phyloP scores from a whole-genome alignment of 495 filamentous ascomycete species.

The Cercophora newfieldiana region DNA sequence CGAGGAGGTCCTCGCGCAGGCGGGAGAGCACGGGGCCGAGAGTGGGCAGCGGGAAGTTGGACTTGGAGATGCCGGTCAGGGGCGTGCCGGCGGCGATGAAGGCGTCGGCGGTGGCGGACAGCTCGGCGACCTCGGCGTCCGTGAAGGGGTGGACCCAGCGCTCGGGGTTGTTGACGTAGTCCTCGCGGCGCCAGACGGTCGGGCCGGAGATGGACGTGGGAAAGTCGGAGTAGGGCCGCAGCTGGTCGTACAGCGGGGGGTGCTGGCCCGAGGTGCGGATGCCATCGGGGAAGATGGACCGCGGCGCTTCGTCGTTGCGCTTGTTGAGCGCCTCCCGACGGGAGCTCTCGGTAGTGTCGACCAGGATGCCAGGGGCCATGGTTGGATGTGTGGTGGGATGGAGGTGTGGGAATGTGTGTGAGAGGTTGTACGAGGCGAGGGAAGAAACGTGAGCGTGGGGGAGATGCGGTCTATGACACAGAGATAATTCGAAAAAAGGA shows the following conservation, averaged over 20 bases:
- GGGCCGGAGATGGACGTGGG: constrained; percentile 71
- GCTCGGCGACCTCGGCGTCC: constrained; percentile 65
- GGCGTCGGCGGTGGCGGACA: constrained; percentile 63
- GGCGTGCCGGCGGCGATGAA: constrained; percentile 64
- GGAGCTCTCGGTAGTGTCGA: constrained; percentile 25
- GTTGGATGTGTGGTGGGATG: neutral
- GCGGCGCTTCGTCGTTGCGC: constrained; percentile 28
- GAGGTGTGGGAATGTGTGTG: neutral
- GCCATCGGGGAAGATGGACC: constrained; percentile 47
- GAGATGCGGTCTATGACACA: neutral
- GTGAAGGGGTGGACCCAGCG: constrained; percentile 75
- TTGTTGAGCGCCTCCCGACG: constrained; percentile 8
- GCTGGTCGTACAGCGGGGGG: constrained; percentile 63
- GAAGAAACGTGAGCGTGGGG: neutral
- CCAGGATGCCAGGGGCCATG: constrained; percentile 39
- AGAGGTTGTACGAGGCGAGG: neutral
- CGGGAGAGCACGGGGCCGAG: constrained; percentile 55
- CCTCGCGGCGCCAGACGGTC: constrained; percentile 76
- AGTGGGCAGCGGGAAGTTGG: constrained; percentile 65
- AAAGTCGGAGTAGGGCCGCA: constrained; percentile 70
- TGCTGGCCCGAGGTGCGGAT: constrained; percentile 78
- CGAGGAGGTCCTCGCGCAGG: constrained; percentile 68
- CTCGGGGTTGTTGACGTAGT: constrained; percentile 70
- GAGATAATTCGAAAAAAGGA: neutral
- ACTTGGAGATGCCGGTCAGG: constrained; percentile 74